phyloP scores from a whole-genome alignment of 1,139 yeast genomes.

The Suhomyces chickasaworum region DNA sequence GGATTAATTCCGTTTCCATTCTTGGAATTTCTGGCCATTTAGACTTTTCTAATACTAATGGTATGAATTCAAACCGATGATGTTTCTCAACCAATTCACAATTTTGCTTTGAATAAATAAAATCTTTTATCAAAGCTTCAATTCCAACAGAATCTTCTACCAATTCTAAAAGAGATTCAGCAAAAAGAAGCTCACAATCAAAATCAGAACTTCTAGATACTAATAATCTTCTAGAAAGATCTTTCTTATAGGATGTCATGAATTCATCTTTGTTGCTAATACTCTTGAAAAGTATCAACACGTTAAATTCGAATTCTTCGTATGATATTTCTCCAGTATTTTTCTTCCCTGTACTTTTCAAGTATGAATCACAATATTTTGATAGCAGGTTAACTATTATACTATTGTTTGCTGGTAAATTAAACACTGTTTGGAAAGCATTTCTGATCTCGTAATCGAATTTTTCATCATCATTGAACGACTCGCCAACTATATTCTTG shows the following conservation, averaged over 20 bases:
- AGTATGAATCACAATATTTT: slow-evolving; percentile 38
- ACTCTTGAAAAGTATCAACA: slow-evolving; percentile 35
- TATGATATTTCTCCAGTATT: slow-evolving; percentile 16
- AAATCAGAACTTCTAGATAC: slow-evolving; percentile 27
- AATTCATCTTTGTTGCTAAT: slow-evolving; percentile 40
- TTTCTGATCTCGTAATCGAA: slow-evolving; percentile 35
- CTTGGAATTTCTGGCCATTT: slow-evolving; percentile 49
- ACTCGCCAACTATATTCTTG: slow-evolving; percentile 10
- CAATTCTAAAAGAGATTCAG: slow-evolving; percentile 17
- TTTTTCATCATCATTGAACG: slow-evolving; percentile 17
- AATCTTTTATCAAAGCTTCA: slow-evolving; percentile 38
- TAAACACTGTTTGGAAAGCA: slow-evolving; percentile 29
- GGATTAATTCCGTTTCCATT: slow-evolving; percentile 19
- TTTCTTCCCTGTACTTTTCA: slow-evolving; percentile 22
- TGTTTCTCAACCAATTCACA: slow-evolving; percentile 18
- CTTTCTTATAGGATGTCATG: slow-evolving; percentile 34
- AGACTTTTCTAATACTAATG: slow-evolving; percentile 37
- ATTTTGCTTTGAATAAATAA: slow-evolving; percentile 23
- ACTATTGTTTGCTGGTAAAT: slow-evolving; percentile 23
- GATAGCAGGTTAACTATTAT: slow-evolving; percentile 30
- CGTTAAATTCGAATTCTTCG: slow-evolving; percentile 24
- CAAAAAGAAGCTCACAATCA: slow-evolving; percentile 24
- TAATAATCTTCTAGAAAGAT: slow-evolving; percentile 40
- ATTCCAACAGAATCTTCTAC: slow-evolving; percentile 31
- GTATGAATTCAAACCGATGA: slow-evolving; percentile 30